Percentiles rank a stretch among this genome's conserved stretches.
phyloP scores from a whole-genome alignment of 2,329 filamentous ascomycete genomes.

The Metarhizium sp. region DNA sequence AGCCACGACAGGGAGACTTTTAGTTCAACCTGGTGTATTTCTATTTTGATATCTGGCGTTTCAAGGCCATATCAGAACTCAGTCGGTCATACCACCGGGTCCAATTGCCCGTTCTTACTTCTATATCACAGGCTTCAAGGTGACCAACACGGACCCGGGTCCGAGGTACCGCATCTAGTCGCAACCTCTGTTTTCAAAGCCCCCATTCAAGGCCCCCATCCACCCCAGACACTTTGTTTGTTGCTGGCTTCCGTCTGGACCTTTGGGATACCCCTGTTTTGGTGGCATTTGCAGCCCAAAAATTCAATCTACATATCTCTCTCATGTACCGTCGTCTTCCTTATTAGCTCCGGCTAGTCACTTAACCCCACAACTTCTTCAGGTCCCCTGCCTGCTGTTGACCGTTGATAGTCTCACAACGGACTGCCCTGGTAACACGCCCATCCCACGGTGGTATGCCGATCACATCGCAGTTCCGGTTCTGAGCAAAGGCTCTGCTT shows the following conservation, averaged over 20 bases:
- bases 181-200: slow-evolving; percentile 4
- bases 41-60: not conserved
- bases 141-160: slow-evolving; percentile 1
- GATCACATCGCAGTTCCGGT: slow-evolving; percentile 2
- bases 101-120: not conserved
- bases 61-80: not conserved
- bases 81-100: not conserved
- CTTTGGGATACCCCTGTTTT: not conserved
- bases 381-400: not conserved
- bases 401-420: not conserved
- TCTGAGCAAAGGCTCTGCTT: slow-evolving; percentile 7
- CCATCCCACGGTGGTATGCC: slow-evolving; percentile 1
- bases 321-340: not conserved
- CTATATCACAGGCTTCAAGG: slow-evolving; percentile 1
- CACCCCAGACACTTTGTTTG: slow-evolving; percentile 3
- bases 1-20: not conserved
- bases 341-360: slow-evolving; percentile 6
- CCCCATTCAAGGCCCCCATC: slow-evolving; percentile 6
- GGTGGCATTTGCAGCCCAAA: slow-evolving; percentile 5
- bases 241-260: not conserved
- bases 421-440: not conserved
- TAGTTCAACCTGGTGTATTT: not conserved
- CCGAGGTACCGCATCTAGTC: slow-evolving; percentile 2
- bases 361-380: slow-evolving; percentile 4
- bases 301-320: not conserved